Evolutionary conservation across 2,329 filamentous ascomycete species (phyloP).

Genomic region (Tolypocladium ophioglossoides): DNA sequence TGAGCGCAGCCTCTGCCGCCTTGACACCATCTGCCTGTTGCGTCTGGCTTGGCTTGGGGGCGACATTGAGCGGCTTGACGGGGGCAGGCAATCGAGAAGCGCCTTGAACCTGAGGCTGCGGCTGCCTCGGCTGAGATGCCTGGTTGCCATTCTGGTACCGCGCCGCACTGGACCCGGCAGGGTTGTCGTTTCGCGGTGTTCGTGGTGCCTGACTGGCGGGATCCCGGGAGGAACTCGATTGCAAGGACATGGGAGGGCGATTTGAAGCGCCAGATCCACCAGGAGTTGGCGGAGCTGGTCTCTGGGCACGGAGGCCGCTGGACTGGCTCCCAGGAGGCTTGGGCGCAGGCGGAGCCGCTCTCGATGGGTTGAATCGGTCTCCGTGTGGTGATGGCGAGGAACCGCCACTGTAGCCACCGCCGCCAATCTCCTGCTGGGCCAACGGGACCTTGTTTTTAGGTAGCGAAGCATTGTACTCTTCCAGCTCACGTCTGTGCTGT

Average conservation of each 20-base stretch:
- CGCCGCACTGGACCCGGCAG: conserved; percentile 38
- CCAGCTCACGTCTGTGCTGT: conserved; percentile 62
- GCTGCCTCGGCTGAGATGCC: conserved; percentile 37
- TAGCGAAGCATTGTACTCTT: conserved; percentile 81
- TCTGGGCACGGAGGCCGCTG: conserved; percentile 55
- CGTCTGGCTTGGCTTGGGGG: conserved; percentile 46
- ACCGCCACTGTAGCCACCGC: conserved; percentile 50
- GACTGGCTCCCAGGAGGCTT: conserved; percentile 45
- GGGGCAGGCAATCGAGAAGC: conserved; percentile 44
- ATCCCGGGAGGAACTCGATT: conserved; percentile 38
- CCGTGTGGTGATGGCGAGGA: conserved; percentile 25
- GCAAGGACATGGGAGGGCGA: conserved; percentile 37
- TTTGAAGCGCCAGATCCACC: conserved; percentile 24
- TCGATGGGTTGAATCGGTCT: conserved; percentile 76
- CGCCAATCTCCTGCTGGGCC: conserved; percentile 83
- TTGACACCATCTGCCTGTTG: conserved; percentile 60
- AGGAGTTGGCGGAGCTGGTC: conserved; percentile 68
- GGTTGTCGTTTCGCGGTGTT: conserved; percentile 36
- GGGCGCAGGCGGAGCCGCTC: conserved; percentile 75
- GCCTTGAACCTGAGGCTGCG: conserved; percentile 34
- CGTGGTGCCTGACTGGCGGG: conserved; percentile 30
- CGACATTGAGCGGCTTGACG: conserved; percentile 73
- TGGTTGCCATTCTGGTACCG: conserved; percentile 46
- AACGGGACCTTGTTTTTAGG: conserved; percentile 71
- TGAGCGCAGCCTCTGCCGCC: conserved; percentile 81